Evolutionary conservation across 768 basidiomycete genomes (phyloP).

Genomic region (Pulveroboletus sp.): DNA sequence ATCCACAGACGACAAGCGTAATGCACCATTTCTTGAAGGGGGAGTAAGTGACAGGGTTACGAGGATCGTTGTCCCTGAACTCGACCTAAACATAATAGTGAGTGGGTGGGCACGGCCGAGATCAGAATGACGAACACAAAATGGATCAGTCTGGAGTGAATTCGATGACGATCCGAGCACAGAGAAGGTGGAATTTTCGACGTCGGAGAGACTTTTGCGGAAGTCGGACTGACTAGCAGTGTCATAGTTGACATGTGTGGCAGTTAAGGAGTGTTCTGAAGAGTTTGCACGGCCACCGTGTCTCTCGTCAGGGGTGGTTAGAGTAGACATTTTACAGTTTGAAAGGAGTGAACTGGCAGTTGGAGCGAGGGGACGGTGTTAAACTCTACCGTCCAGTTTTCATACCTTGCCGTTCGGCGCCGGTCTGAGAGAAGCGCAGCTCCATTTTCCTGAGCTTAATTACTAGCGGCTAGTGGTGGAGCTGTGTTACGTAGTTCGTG

Average conservation of each 20-base stretch:
- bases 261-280: slow-evolving; percentile 11
- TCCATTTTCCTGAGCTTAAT: not conserved
- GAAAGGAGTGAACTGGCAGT: slow-evolving; percentile 13
- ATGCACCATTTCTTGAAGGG: slow-evolving; percentile 38
- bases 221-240: not conserved
- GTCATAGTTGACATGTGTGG: slow-evolving; percentile 8
- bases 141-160: slow-evolving; percentile 1
- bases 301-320: slow-evolving; percentile 5
- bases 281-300: slow-evolving; percentile 12
- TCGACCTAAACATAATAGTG: slow-evolving; percentile 28
- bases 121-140: slow-evolving; percentile 11
- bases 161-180: slow-evolving; percentile 1
- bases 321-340: slow-evolving; percentile 12
- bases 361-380: slow-evolving; percentile 2
- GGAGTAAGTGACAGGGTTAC: slow-evolving; percentile 37
- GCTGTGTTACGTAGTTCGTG: slow-evolving; percentile 13
- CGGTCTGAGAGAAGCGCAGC: not conserved
- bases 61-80: slow-evolving; percentile 32
- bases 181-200: slow-evolving; percentile 8
- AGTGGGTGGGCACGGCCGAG: not conserved
- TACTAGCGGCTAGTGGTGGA: slow-evolving; percentile 5
- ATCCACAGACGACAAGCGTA: slow-evolving; percentile 29
- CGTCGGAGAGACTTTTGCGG: not conserved
- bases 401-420: slow-evolving; percentile 2
- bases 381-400: not conserved